Percentiles rank a stretch among this genome's conserved stretches.
Conservation (phyloP, 371 early-diverging fungal species). For the Gilbertella persicaria region DNA sequence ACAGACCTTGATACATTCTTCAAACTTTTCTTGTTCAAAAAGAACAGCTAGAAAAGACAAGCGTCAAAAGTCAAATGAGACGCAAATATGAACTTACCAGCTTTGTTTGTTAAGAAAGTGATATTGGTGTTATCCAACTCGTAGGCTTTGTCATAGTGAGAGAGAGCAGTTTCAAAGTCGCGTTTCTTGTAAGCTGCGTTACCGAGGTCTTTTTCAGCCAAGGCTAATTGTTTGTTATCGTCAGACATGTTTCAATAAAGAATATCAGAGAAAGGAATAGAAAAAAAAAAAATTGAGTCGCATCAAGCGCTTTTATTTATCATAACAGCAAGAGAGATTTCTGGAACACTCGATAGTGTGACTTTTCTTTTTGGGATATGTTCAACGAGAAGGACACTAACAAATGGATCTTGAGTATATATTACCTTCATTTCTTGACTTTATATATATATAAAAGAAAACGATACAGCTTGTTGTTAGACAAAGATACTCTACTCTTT, state of each 20-base stretch:
- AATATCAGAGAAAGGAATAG: constrained; percentile 1
- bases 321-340: constrained; percentile 5
- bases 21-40: constrained; percentile 91
- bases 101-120: constrained; percentile 93
- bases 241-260: constrained; percentile 42
- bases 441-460: too few relatives aligned
- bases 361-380: too few relatives aligned
- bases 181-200: constrained; percentile 93
- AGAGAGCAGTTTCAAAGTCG: constrained; percentile 87
- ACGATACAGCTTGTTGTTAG: too few relatives aligned
- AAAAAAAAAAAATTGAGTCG: constrained; percentile 9
- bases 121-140: constrained; percentile 87
- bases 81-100: constrained; percentile 51
- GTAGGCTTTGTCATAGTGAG: constrained; percentile 91
- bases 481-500: too few relatives aligned
- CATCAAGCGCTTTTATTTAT: constrained; percentile 5
- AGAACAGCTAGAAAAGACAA: constrained; percentile 67
- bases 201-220: constrained; percentile 88
- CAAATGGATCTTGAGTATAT: too few relatives aligned
- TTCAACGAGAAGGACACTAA: too few relatives aligned
- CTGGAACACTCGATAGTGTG: constrained; percentile 36
- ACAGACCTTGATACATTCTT: constrained; percentile 91
- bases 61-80: not conserved
- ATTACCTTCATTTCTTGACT: too few relatives aligned
- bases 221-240: constrained; percentile 71